Conservation (phyloP, 2,329 filamentous ascomycete species). For the Fusarium dlaminii region DNA sequence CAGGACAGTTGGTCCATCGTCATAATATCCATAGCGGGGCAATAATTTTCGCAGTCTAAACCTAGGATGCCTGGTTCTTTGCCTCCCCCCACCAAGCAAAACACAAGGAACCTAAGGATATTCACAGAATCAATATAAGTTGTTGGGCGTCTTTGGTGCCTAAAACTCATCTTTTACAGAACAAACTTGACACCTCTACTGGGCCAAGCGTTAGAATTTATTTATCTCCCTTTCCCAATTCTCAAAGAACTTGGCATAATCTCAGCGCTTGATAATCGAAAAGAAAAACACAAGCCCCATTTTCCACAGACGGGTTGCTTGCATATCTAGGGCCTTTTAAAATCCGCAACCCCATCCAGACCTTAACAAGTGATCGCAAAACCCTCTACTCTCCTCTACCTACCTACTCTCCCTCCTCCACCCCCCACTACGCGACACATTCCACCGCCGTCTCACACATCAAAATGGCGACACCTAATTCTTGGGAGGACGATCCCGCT, state of each 20-base stretch:
- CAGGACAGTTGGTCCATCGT: slow-evolving; percentile 35
- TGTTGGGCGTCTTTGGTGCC: slow-evolving; percentile 42
- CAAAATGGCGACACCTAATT: slow-evolving; percentile 88
- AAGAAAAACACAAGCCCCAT: slow-evolving; percentile 12
- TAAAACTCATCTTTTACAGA: slow-evolving; percentile 19
- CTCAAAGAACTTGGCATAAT: slow-evolving; percentile 8
- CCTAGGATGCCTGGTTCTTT: slow-evolving; percentile 24
- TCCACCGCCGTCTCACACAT: slow-evolving; percentile 16
- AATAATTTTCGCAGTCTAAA: slow-evolving; percentile 52
- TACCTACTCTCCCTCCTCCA: not conserved
- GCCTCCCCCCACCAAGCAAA: slow-evolving; percentile 39
- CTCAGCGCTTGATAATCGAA: slow-evolving; percentile 3
- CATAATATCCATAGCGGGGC: slow-evolving; percentile 51
- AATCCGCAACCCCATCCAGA: slow-evolving; percentile 39
- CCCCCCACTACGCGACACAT: slow-evolving; percentile 15
- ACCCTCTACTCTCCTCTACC: slow-evolving; percentile 24
- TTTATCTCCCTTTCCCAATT: not conserved
- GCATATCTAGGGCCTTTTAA: slow-evolving; percentile 36
- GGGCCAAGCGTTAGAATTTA: not conserved
- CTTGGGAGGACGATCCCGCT: slow-evolving; percentile 90
- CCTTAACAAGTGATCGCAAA: slow-evolving; percentile 35
- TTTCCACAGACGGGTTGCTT: slow-evolving; percentile 31
- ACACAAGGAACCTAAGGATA: slow-evolving; percentile 20
- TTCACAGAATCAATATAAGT: slow-evolving; percentile 33
- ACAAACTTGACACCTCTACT: not conserved